Conservation (phyloP, 371 early-diverging fungal species). For the Rhizopus arrhizus region DNA sequence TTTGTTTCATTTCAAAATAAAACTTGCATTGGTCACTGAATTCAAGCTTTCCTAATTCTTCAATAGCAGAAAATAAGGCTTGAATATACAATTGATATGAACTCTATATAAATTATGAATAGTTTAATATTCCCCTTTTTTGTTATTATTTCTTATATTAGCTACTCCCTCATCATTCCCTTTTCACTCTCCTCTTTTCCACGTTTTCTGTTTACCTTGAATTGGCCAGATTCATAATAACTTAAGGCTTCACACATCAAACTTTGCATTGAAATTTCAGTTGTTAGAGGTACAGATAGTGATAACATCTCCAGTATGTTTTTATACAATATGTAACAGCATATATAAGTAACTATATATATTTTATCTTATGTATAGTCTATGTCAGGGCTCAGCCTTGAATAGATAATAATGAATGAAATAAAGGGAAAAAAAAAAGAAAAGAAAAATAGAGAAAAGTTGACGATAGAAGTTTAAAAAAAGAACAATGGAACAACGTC, state of each 20-base stretch:
- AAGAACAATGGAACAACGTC: background rate
- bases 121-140: constrained; percentile 1
- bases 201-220: constrained; percentile 16
- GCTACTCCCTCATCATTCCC: background rate
- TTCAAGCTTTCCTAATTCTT: constrained; percentile 42
- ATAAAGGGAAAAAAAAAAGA: constrained; percentile 1
- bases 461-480: background rate
- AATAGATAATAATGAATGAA: background rate
- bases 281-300: constrained; percentile 15
- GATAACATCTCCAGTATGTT: constrained; percentile 5
- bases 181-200: constrained; percentile 2
- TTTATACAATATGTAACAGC: constrained; percentile 2
- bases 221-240: constrained; percentile 14
- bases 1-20: background rate
- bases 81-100: constrained; percentile 45
- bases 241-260: constrained; percentile 24
- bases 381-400: constrained; percentile 6
- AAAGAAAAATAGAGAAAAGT: background rate
- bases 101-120: constrained; percentile 19
- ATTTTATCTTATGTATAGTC: background rate
- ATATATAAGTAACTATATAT: background rate
- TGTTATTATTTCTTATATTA: background rate
- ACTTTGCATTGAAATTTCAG: constrained; percentile 23
- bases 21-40: constrained; percentile 46
- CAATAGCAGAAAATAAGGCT: constrained; percentile 33